Evolutionary conservation across 2,329 filamentous ascomycete species (phyloP).

Genomic region (Penicillium sumatraense): DNA sequence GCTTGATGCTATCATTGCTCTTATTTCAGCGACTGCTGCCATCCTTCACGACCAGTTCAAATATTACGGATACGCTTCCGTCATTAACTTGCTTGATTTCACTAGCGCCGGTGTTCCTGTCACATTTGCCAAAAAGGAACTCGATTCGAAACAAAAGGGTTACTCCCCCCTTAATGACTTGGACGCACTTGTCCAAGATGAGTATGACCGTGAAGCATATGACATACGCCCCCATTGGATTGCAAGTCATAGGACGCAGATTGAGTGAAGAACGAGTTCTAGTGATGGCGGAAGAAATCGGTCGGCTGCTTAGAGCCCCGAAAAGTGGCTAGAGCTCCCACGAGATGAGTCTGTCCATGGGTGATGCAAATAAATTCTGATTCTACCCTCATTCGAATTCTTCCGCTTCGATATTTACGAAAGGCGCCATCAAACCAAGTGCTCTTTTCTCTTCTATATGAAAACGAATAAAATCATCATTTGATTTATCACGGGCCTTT

Average conservation of each 20-base stretch:
- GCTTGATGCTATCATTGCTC: slow-evolving; percentile 46
- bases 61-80: slow-evolving; percentile 45
- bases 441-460: no score
- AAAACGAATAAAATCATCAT: no score
- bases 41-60: slow-evolving; percentile 42
- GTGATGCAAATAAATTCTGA: no score
- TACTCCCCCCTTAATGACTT: slow-evolving; percentile 34
- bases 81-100: slow-evolving; percentile 46
- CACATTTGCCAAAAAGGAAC: slow-evolving; percentile 45
- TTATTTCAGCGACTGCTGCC: slow-evolving; percentile 45
- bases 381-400: no score
- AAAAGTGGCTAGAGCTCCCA: no score
- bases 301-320: no score
- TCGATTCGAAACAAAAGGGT: slow-evolving; percentile 34
- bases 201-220: slow-evolving; percentile 53
- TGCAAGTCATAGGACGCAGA: slow-evolving; percentile 51
- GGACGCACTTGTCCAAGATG: slow-evolving; percentile 49
- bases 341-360: no score
- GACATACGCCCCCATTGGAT: slow-evolving; percentile 48
- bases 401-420: no score
- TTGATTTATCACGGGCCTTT: no score
- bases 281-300: slow-evolving; percentile 16
- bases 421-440: no score
- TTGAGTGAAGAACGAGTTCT: slow-evolving; percentile 52
- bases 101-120: slow-evolving; percentile 52